Evolutionary conservation across 2,329 filamentous ascomycete genomes (phyloP).

Genomic region (Phialocephala sp.): DNA sequence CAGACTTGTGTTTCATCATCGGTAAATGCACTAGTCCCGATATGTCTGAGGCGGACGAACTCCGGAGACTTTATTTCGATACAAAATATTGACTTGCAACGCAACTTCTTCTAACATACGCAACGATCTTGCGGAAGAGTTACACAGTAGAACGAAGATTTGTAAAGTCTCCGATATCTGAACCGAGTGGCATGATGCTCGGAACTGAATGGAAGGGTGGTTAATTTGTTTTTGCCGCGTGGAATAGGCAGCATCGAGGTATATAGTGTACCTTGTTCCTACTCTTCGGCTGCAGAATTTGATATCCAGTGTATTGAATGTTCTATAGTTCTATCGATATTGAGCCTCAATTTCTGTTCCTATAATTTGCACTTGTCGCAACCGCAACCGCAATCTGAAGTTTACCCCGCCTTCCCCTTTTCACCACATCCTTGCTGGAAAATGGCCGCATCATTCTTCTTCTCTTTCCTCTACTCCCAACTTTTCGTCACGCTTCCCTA

Average conservation of each 20-base stretch:
- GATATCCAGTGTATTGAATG: no score
- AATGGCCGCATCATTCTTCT: no score
- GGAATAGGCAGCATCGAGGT: neutral
- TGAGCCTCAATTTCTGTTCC: no score
- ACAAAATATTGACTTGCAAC: neutral
- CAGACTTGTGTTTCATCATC: no score
- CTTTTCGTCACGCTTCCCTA: conserved; percentile 22
- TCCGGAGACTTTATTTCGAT: conserved; percentile 5
- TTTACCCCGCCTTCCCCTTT: no score
- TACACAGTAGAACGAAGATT: neutral
- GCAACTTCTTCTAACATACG: no score
- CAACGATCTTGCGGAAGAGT: neutral
- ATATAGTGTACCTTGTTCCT: neutral
- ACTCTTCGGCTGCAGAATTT: no score
- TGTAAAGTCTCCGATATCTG: neutral
- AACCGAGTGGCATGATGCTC: neutral
- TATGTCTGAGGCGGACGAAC: neutral
- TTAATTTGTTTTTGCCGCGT: neutral
- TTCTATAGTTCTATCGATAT: no score
- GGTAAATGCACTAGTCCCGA: neutral
- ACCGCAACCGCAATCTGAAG: no score
- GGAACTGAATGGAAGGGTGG: neutral
- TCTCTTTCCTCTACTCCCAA: conserved; percentile 29
- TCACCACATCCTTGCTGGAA: no score
- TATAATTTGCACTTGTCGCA: no score